Conservation (phyloP, 176 grass and related monocot genomes). For the Echinochloa phyllopogon region DNA sequence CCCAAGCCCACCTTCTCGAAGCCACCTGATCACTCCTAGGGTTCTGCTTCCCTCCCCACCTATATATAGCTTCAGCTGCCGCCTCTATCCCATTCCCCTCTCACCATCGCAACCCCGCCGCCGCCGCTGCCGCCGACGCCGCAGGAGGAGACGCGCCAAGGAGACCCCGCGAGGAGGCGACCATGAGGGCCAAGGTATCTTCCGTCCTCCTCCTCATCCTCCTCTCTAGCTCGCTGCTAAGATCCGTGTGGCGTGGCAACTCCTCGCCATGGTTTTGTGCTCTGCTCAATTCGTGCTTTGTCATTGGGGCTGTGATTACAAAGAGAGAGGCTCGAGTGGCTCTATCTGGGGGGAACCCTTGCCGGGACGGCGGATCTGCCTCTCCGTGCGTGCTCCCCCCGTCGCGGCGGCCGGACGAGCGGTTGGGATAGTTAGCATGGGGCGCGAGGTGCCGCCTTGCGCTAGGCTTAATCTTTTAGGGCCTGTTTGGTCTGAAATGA, state of each 20-base stretch:
- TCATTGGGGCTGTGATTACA: slow-evolving; percentile 50
- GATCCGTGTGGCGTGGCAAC: slow-evolving; percentile 1
- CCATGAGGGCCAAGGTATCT: slow-evolving; percentile 81
- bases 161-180: slow-evolving; percentile 29
- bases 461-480: not conserved
- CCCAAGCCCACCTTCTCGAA: slow-evolving; percentile 30
- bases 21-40: slow-evolving; percentile 30
- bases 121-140: slow-evolving; percentile 20
- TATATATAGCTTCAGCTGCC: slow-evolving; percentile 29
- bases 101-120: not conserved
- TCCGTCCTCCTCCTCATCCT: not conserved
- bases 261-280: not conserved
- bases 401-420: not conserved
- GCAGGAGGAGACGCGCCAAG: slow-evolving; percentile 23
- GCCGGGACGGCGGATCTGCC: slow-evolving; percentile 25
- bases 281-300: not conserved
- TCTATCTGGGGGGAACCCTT: not conserved
- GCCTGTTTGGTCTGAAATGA: not conserved
- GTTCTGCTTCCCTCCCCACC: slow-evolving; percentile 42
- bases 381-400: not conserved
- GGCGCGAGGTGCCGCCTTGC: slow-evolving; percentile 41
- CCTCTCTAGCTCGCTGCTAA: not conserved
- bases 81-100: not conserved
- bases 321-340: slow-evolving; percentile 62
- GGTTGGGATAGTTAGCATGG: not conserved